Evolutionary conservation across 805 yeast species (phyloP), one percentile per base, ranked within the genome.

Genomic region (Wickerhamomyces mucosus): DNA sequence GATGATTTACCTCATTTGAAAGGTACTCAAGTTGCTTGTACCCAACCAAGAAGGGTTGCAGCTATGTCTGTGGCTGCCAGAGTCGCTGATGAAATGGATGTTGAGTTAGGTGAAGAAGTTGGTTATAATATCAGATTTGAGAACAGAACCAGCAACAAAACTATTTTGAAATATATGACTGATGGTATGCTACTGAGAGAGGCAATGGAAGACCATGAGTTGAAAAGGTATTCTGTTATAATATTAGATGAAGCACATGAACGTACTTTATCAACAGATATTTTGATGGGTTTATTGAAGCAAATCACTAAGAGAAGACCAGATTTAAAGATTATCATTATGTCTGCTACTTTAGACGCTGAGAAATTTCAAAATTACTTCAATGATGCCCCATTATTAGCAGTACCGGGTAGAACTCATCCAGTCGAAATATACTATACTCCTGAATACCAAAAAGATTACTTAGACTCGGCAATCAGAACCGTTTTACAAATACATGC

Each of bases 1-100:
- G 96, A 92, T 54, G 97, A 88, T 46, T 71, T 89, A 70, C 95
- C 96, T 13, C 95, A 85, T 49, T 63, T 85, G 43, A 61, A 62
- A 32, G 88, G 89, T 5, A 76, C 76, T 12, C 89, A 78, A 59
- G 89, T 89, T 33, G 97, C 96, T 1, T 88, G 96, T 75, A 88
- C 97, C 0, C 89, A 72, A 45, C 98, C 98, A 13, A 76, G 98
- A 64, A 77, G 98, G 61, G 97, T 89, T 44, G 98, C 98, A 14
- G 97, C 98, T 13, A 89, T 88, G 96, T 82, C 95, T 34, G 97
- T 88, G 36, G 97, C 97, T 15, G 78, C 82, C 42, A 81, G 98
- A 65, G 98, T 89, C 32, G 95, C 97, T 4, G 94, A 85, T 51
- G 98, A 89, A 59, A 75, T 88, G 92, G 97, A 88, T 56, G 97